phyloP scores from a whole-genome alignment of 345 rosid species.

The Pelargonium nanum region DNA sequence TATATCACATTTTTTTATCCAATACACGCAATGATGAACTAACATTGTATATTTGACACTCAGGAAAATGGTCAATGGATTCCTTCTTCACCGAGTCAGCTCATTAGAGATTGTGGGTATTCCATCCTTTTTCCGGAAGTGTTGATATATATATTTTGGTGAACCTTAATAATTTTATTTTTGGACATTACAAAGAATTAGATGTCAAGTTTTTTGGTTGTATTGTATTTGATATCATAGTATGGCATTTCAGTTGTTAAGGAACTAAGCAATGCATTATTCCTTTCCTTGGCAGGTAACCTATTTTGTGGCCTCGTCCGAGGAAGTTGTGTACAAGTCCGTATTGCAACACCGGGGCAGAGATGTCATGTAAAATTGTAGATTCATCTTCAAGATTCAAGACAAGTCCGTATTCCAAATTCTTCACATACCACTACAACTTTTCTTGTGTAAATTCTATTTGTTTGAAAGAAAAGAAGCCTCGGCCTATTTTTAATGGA shows the following conservation, averaged over 20 bases:
- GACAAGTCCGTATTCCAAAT: not conserved
- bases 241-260: not conserved
- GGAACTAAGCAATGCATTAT: not conserved
- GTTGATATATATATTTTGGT: not conserved
- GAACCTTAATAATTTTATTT: not conserved
- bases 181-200: not conserved
- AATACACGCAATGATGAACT: not conserved
- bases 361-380: constrained; percentile 28
- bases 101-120: constrained; percentile 50
- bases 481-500: too few species aligned
- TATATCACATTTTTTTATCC: not conserved
- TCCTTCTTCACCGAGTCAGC: constrained; percentile 67
- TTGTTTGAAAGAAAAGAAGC: too few species aligned
- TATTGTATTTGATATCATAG: too few species aligned
- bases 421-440: too few species aligned
- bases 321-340: constrained; percentile 34
- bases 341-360: constrained; percentile 34
- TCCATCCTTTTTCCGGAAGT: not conserved
- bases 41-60: constrained; percentile 2
- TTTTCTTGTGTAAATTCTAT: not conserved
- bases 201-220: not conserved
- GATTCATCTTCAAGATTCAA: not conserved
- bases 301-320: constrained; percentile 37
- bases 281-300: constrained; percentile 35
- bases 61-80: constrained; percentile 50